phyloP scores from a whole-genome alignment of 192 early-diverging fungal genomes.

The Anaeromyces robustus region DNA sequence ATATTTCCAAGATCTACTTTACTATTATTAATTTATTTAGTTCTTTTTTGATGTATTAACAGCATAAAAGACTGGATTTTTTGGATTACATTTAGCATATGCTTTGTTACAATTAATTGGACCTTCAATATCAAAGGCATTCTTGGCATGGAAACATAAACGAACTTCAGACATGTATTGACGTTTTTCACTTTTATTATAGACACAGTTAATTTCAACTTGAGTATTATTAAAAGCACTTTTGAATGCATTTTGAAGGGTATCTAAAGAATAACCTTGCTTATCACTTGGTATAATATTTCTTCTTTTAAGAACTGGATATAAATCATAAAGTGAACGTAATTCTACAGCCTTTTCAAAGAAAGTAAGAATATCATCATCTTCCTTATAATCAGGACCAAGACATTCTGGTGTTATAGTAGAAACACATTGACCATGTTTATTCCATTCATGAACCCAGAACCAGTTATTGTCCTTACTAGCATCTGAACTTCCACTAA shows the following conservation, averaged over 20 bases:
- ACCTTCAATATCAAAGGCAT: not conserved
- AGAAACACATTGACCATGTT: constrained; percentile 64
- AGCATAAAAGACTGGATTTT: not conserved
- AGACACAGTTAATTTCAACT: not conserved
- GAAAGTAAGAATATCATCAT: constrained; percentile 42
- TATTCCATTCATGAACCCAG: constrained; percentile 67
- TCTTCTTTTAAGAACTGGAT: constrained; percentile 18
- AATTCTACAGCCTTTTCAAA: constrained; percentile 33
- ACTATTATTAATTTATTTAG: too few relatives aligned
- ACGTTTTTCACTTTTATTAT: not conserved
- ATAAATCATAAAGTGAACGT: constrained; percentile 35
- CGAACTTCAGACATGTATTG: not conserved
- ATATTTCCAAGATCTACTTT: too few relatives aligned
- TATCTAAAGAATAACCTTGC: not conserved
- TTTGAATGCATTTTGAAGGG: not conserved
- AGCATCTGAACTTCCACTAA: constrained; percentile 26
- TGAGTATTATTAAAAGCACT: not conserved
- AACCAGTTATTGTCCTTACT: constrained; percentile 57
- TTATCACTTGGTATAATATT: constrained; percentile 21
- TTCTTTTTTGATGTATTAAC: not conserved
- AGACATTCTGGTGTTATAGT: constrained; percentile 51
- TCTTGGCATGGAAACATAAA: not conserved
- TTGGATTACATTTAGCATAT: not conserved
- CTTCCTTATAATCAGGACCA: constrained; percentile 12
- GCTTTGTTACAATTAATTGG: not conserved